Conservation (phyloP, 2,329 filamentous ascomycete species). For the Penicillium capsulatum region DNA sequence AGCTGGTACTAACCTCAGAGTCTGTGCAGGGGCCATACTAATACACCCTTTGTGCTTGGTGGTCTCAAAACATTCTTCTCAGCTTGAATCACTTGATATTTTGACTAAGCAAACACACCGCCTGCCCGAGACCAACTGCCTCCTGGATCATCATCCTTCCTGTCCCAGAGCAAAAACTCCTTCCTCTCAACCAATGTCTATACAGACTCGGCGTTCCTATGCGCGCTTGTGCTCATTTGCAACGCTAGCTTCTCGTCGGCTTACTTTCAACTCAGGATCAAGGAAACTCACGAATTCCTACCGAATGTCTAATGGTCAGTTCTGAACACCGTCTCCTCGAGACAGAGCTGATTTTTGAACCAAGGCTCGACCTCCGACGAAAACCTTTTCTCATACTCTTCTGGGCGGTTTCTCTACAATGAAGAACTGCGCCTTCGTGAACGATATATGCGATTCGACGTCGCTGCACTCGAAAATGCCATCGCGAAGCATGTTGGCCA, state of each 20-base stretch:
- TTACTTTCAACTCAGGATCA: not conserved
- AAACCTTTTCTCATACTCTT: slow-evolving; percentile 8
- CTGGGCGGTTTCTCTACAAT: slow-evolving; percentile 18
- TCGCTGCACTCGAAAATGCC: slow-evolving; percentile 8
- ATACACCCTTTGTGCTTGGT: no score
- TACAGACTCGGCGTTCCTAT: not conserved
- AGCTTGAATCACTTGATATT: no score
- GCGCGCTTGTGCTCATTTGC: not conserved
- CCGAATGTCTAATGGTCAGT: not conserved
- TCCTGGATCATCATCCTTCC: no score
- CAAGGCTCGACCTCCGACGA: not conserved
- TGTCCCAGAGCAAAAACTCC: no score
- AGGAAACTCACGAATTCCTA: not conserved
- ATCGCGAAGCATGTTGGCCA: slow-evolving; percentile 11
- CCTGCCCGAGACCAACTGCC: no score
- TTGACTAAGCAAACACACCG: no score
- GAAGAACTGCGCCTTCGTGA: slow-evolving; percentile 12
- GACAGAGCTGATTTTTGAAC: not conserved
- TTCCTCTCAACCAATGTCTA: not conserved
- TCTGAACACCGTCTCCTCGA: not conserved
- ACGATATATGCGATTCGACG: slow-evolving; percentile 15
- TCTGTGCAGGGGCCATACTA: no score
- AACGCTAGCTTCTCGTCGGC: not conserved
- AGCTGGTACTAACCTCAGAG: no score
- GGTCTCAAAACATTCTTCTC: no score